These are phyloP conservation scores for Pelargonium citronellum DNA, from an alignment of 441 rosid genomes.

Conservation along the genomic window DNA sequence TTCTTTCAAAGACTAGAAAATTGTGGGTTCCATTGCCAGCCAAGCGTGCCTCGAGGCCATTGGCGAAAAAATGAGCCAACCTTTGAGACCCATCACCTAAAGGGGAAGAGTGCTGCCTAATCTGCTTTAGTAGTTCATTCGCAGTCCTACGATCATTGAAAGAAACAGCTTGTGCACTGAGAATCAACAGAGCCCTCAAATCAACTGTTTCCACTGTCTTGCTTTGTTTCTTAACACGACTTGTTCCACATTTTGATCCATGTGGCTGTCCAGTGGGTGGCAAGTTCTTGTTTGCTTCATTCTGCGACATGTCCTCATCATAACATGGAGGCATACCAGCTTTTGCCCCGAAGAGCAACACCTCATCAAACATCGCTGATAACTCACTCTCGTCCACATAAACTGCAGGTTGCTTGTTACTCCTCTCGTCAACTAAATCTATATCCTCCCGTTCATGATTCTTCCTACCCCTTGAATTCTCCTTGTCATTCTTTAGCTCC, in stretches of 20 bases:
- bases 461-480: slow-evolving; percentile 38
- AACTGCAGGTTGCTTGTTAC: slow-evolving; percentile 46
- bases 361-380: slow-evolving; percentile 54
- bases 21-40: slow-evolving; percentile 38
- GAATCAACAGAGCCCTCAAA: slow-evolving; percentile 51
- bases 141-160: slow-evolving; percentile 53
- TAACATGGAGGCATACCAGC: slow-evolving; percentile 18
- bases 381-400: slow-evolving; percentile 41
- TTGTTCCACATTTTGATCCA: slow-evolving; percentile 30
- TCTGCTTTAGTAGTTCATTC: slow-evolving; percentile 48
- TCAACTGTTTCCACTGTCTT: slow-evolving; percentile 56
- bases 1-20: slow-evolving; percentile 34
- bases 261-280: slow-evolving; percentile 22
- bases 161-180: slow-evolving; percentile 65
- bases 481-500: slow-evolving; percentile 25
- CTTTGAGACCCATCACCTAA: slow-evolving; percentile 66
- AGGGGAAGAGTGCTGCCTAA: slow-evolving; percentile 56
- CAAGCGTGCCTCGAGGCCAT: slow-evolving; percentile 75
- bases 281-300: slow-evolving; percentile 13
- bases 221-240: slow-evolving; percentile 25
- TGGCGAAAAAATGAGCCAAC: slow-evolving; percentile 69
- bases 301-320: slow-evolving; percentile 12
- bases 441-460: slow-evolving; percentile 37
- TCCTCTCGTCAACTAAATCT: slow-evolving; percentile 49
- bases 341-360: slow-evolving; percentile 35